phyloP scores from a whole-genome alignment of 2,329 filamentous ascomycete species.

The Diaporthe citrichinensis region DNA sequence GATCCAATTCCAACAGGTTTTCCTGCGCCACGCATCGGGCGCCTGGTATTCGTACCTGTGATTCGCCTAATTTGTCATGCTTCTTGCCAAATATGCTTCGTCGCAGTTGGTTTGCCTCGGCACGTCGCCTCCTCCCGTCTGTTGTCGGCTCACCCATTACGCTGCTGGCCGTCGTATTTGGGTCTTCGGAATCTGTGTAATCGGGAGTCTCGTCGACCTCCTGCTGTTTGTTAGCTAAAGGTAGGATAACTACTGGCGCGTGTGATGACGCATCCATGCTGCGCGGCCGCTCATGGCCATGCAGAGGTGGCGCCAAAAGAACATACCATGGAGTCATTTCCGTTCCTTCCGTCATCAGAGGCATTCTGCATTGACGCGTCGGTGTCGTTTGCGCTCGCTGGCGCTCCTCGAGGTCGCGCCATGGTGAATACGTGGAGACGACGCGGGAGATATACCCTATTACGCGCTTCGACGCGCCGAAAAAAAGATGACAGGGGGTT shows the following conservation, averaged over 20 bases:
- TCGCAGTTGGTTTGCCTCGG: conserved; percentile 89
- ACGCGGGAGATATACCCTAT: conserved; percentile 24
- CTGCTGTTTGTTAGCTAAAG: conserved; percentile 50
- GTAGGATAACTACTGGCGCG: neutral
- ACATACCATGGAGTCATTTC: conserved; percentile 65
- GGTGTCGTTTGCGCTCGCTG: conserved; percentile 66
- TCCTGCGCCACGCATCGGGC: neutral
- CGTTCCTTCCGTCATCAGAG: conserved; percentile 59
- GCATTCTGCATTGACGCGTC: conserved; percentile 76
- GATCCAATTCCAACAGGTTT: neutral
- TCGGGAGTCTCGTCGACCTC: conserved; percentile 77
- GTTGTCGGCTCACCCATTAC: conserved; percentile 79
- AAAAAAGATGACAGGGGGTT: conserved; percentile 31
- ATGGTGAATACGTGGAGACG: conserved; percentile 56
- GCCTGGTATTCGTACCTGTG: conserved; percentile 75
- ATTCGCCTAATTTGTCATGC: conserved; percentile 91
- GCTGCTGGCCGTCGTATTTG: conserved; percentile 84
- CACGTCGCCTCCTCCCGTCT: conserved; percentile 88
- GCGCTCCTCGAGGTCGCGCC: conserved; percentile 68
- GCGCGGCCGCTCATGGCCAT: neutral
- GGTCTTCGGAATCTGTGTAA: conserved; percentile 77
- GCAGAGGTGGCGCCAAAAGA: neutral
- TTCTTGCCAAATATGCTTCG: conserved; percentile 96
- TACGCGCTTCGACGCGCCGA: conserved; percentile 59
- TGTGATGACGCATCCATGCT: neutral